A percentile compares a stretch with the other conserved stretches of the same genome.
Conservation (phyloP, 108 stramenopile genomes). For the Nitzschia palea region DNA sequence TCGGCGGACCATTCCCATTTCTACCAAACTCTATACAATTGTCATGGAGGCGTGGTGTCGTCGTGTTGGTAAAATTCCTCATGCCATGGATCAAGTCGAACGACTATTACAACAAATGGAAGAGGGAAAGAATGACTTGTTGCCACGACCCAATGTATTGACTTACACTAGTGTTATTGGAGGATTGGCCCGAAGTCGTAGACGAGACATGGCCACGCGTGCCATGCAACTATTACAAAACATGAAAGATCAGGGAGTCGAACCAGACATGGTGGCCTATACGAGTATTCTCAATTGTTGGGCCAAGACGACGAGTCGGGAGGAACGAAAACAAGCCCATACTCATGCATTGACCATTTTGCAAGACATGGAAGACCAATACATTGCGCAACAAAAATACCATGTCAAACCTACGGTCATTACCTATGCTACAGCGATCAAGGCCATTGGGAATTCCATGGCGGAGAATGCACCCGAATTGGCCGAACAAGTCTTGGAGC, state of each 20-base stretch:
- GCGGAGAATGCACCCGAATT: conserved; percentile 31
- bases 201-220: conserved; percentile 29
- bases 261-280: conserved; percentile 54
- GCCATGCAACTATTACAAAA: conserved; percentile 52
- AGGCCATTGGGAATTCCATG: conserved; percentile 47
- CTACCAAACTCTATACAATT: conserved; percentile 36
- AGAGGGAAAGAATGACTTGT: neutral
- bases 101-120: conserved; percentile 38
- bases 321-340: conserved; percentile 37
- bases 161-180: conserved; percentile 51
- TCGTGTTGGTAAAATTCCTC: conserved; percentile 22
- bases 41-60: conserved; percentile 46
- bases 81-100: conserved; percentile 39
- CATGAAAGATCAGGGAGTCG: conserved; percentile 58
- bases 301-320: conserved; percentile 36
- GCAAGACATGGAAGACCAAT: conserved; percentile 40
- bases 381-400: conserved; percentile 6
- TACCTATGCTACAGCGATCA: conserved; percentile 43
- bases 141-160: conserved; percentile 41
- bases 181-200: conserved; percentile 37
- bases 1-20: conserved; percentile 5
- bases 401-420: conserved; percentile 43
- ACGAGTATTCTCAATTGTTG: conserved; percentile 48
- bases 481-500: conserved; percentile 37
- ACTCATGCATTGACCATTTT: conserved; percentile 32